Conservation (phyloP, 768 basidiomycete species). For the Kwoniella europaea region DNA sequence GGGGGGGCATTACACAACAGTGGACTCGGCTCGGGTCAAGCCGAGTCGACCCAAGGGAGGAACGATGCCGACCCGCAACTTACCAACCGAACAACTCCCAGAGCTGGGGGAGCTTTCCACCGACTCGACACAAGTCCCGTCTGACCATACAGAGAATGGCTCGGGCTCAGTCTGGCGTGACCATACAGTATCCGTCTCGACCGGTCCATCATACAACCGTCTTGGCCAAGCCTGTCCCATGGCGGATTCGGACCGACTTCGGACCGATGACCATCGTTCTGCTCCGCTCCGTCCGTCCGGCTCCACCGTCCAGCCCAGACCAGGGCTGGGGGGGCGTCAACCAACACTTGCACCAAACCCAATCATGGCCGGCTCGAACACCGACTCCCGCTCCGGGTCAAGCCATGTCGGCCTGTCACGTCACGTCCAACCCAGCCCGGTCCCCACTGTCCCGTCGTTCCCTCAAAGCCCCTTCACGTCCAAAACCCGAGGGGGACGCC, state of each 20-base stretch:
- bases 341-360: constrained; percentile 1
- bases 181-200: background rate
- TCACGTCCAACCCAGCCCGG: background rate
- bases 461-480: constrained; percentile 2
- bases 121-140: background rate
- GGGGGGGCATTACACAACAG: background rate
- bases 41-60: background rate
- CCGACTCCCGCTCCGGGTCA: background rate
- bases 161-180: background rate
- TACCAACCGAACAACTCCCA: background rate
- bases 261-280: background rate
- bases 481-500: constrained; percentile 4
- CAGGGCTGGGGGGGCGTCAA: background rate
- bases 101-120: background rate
- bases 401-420: background rate
- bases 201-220: background rate
- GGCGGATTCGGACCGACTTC: background rate
- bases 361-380: background rate
- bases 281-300: background rate
- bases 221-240: background rate
- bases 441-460: background rate
- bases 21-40: too few relatives aligned
- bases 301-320: background rate
- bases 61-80: background rate
- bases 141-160: background rate